phyloP scores from a whole-genome alignment of 2,329 filamentous ascomycete genomes.

The Nigrograna mackinnonii region DNA sequence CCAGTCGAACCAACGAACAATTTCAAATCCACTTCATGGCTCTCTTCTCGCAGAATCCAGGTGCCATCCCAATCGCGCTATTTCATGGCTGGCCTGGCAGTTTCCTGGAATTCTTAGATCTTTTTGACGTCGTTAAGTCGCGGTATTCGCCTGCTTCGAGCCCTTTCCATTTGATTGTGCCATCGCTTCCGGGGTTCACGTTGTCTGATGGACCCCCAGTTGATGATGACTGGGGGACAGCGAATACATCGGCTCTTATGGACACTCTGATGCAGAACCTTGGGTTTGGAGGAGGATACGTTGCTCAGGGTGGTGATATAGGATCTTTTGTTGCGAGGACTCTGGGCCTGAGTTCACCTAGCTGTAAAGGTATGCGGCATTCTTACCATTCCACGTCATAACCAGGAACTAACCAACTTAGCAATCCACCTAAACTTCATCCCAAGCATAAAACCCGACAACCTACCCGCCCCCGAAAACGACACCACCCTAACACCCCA shows the following conservation, averaged over 20 bases:
- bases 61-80: conserved; percentile 53
- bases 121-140: conserved; percentile 47
- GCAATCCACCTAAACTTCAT: neutral
- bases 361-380: neutral
- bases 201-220: conserved; percentile 10
- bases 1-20: neutral
- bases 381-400: neutral
- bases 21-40: conserved; percentile 53
- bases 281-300: conserved; percentile 20
- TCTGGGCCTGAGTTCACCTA: neutral
- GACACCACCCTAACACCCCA: neutral
- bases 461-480: too few relatives aligned
- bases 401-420: neutral
- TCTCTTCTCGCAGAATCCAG: conserved; percentile 52
- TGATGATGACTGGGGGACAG: neutral
- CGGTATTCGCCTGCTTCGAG: conserved; percentile 45
- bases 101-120: conserved; percentile 57
- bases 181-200: neutral
- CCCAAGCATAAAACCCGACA: conserved; percentile 14
- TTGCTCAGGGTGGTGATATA: neutral
- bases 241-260: conserved; percentile 32
- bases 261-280: neutral
- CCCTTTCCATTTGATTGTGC: neutral
- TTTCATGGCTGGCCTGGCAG: conserved; percentile 56
- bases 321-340: conserved; percentile 24